Conservation (phyloP, 1,284 basidiomycete species). For the Boletus mariae region DNA sequence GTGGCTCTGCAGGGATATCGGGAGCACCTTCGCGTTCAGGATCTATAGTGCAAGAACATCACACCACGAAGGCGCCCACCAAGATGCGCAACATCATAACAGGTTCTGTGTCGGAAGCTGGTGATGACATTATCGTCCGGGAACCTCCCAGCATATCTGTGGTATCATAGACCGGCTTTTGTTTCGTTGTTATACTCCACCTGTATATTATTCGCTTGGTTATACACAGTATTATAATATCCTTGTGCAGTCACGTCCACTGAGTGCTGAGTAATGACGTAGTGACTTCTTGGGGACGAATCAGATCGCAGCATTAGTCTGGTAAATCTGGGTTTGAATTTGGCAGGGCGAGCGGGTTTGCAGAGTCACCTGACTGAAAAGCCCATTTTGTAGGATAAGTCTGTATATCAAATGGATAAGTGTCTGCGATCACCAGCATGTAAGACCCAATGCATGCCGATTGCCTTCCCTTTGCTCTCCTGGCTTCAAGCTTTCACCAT, state of each 20-base stretch:
- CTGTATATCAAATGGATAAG: too few species aligned
- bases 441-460: too few species aligned
- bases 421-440: too few species aligned
- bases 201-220: constrained; percentile 5
- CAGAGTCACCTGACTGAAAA: too few species aligned
- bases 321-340: too few species aligned
- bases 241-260: background rate
- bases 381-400: too few species aligned
- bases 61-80: constrained; percentile 45
- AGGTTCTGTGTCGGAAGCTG: constrained; percentile 43
- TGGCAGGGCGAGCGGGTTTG: too few species aligned
- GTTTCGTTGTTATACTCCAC: constrained; percentile 2
- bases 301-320: too few species aligned
- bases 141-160: constrained; percentile 21
- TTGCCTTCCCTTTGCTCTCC: too few species aligned
- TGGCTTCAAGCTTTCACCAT: too few species aligned
- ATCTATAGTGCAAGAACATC: constrained; percentile 44
- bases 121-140: constrained; percentile 31
- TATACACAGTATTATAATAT: background rate
- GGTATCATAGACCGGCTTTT: constrained; percentile 16
- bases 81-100: constrained; percentile 56
- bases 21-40: constrained; percentile 51
- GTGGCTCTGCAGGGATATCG: constrained; percentile 39
- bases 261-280: too few species aligned
- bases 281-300: too few species aligned